Percentiles rank a stretch among this genome's conserved stretches.
Evolutionary conservation across 1,284 basidiomycete genomes (phyloP).

Genomic region (Irpex sp.): DNA sequence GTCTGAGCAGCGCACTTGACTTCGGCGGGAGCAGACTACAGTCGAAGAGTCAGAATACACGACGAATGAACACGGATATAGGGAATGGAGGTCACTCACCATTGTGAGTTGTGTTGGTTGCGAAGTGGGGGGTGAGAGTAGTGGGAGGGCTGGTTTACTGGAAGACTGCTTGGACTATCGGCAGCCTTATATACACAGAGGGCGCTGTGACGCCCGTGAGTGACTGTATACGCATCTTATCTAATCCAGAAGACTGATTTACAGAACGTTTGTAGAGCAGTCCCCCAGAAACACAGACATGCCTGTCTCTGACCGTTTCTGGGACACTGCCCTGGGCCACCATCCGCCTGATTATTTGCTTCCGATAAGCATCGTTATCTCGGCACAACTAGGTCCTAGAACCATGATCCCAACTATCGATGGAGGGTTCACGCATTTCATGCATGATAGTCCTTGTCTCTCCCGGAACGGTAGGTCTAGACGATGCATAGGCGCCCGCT

Average conservation of each 20-base stretch:
- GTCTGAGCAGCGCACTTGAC: conserved; percentile 21
- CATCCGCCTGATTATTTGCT: neutral
- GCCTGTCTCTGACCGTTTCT: neutral
- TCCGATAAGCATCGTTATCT: neutral
- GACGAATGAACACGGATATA: neutral
- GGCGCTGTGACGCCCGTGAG: neutral
- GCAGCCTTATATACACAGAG: neutral
- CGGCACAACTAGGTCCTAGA: neutral
- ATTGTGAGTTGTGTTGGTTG: conserved; percentile 4
- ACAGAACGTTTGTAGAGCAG: neutral
- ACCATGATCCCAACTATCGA: neutral
- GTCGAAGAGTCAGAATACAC: neutral
- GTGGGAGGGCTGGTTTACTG: conserved; percentile 5
- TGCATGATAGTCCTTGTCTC: neutral
- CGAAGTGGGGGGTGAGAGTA: neutral
- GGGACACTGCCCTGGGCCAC: neutral
- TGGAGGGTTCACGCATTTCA: neutral
- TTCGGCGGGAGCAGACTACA: conserved; percentile 17
- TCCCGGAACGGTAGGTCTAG: neutral
- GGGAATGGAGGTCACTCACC: neutral
- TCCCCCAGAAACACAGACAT: neutral
- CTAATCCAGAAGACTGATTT: neutral
- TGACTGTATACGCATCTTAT: neutral
- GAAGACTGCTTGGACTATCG: neutral
- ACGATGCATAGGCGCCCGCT: neutral